A percentile compares a stretch with the other conserved stretches of the same genome.
Conservation (phyloP, 805 yeast genomes). For the Yarrowia osloensis region DNA sequence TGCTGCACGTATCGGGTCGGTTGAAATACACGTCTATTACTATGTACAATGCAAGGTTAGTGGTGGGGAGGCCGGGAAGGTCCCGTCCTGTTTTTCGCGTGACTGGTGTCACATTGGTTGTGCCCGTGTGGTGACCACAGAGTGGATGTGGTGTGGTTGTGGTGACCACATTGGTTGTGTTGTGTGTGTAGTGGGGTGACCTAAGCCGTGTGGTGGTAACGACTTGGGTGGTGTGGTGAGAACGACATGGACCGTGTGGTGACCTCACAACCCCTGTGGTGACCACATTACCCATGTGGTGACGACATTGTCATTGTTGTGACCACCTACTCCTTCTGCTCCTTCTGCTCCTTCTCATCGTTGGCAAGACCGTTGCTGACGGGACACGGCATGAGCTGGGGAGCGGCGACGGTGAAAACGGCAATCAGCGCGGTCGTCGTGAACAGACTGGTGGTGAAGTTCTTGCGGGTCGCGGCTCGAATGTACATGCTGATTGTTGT, state of each 20-base stretch:
- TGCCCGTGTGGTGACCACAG: too few species aligned
- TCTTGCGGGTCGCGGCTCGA: slow-evolving; percentile 58
- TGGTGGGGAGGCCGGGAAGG: background rate
- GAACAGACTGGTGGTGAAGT: slow-evolving; percentile 64
- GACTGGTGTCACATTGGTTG: background rate
- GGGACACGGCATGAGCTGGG: slow-evolving; percentile 45
- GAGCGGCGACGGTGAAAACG: slow-evolving; percentile 60
- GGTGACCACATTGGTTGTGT: background rate
- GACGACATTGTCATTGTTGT: background rate
- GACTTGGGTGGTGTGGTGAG: background rate
- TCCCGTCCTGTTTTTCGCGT: background rate
- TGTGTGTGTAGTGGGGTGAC: too few species aligned
- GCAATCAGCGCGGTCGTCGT: slow-evolving; percentile 76
- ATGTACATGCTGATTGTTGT: slow-evolving; percentile 48
- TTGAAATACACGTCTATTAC: slow-evolving; percentile 19
- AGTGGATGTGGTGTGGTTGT: background rate
- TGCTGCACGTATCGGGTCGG: background rate
- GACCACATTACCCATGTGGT: too few species aligned
- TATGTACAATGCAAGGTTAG: slow-evolving; percentile 30
- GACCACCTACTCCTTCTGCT: background rate
- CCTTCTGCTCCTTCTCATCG: slow-evolving; percentile 21
- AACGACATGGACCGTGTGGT: too few species aligned
- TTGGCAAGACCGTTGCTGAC: slow-evolving; percentile 30
- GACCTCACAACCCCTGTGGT: too few species aligned
- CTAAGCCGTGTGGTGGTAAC: too few species aligned